Evolutionary conservation across 2,329 filamentous ascomycete species (phyloP).

Genomic region (Bisporella sp.): DNA sequence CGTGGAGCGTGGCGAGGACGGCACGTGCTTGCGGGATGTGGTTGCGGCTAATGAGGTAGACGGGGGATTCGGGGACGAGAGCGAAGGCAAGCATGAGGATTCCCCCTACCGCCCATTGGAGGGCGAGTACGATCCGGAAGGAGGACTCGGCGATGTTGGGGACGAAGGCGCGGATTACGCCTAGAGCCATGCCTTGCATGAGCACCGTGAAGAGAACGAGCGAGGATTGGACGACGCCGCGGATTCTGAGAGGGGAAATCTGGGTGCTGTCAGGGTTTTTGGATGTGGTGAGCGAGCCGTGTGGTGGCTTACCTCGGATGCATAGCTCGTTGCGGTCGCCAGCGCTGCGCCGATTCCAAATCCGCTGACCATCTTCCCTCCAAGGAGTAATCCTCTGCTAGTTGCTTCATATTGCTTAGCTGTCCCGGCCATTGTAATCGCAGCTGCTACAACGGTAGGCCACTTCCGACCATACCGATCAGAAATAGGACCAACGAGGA

Average conservation of each 20-base stretch:
- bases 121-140: background rate
- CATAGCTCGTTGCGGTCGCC: constrained; percentile 10
- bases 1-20: too few relatives aligned
- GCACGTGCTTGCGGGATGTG: too few relatives aligned
- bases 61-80: constrained; percentile 3
- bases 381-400: constrained; percentile 9
- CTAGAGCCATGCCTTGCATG: background rate
- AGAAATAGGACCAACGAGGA: constrained; percentile 9
- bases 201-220: background rate
- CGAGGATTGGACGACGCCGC: constrained; percentile 1
- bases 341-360: constrained; percentile 13
- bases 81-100: constrained; percentile 11
- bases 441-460: constrained; percentile 8
- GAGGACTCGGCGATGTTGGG: background rate
- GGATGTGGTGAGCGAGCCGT: background rate
- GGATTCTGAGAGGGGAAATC: constrained; percentile 10
- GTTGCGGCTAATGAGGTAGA: too few relatives aligned
- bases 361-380: constrained; percentile 15
- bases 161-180: background rate
- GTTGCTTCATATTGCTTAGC: constrained; percentile 10
- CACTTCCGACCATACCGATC: constrained; percentile 13
- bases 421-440: constrained; percentile 9
- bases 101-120: constrained; percentile 10
- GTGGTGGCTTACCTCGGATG: constrained; percentile 9
- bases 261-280: background rate